These are phyloP conservation scores for Aspergillus sp. DNA, from an alignment of 2,329 filamentous ascomycete species.

Conservation along the genomic window DNA sequence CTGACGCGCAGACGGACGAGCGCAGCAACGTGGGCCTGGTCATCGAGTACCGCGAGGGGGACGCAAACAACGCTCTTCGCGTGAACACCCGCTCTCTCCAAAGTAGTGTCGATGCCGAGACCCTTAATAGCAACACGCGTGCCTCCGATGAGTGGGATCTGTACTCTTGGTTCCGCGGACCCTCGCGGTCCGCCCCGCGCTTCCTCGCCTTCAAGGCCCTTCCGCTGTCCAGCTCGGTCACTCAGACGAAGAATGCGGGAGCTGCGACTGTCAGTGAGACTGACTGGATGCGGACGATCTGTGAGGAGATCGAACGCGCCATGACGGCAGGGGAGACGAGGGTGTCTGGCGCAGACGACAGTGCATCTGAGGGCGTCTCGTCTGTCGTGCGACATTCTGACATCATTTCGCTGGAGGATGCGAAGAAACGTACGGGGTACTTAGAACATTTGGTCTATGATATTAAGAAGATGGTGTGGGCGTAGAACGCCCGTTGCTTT, in stretches of 20 bases:
- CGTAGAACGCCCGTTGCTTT: conserved; percentile 28
- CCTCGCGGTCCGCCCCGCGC: conserved; percentile 27
- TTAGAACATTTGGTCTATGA: conserved; percentile 85
- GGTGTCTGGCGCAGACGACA: conserved; percentile 25
- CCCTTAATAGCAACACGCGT: conserved; percentile 25
- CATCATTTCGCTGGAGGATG: conserved; percentile 80
- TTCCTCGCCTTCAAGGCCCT: conserved; percentile 45
- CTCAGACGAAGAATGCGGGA: conserved; percentile 13
- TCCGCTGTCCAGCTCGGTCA: conserved; percentile 32
- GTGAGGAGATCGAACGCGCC: conserved; percentile 71
- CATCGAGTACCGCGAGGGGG: conserved; percentile 70
- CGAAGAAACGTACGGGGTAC: conserved; percentile 80
- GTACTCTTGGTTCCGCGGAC: conserved; percentile 39
- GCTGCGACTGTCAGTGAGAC: conserved; percentile 41
- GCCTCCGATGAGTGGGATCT: conserved; percentile 39
- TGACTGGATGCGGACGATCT: conserved; percentile 62
- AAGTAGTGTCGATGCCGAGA: conserved; percentile 50
- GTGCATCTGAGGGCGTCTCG: background rate
- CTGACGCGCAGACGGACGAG: conserved; percentile 72
- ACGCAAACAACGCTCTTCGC: conserved; percentile 64
- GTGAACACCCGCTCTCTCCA: conserved; percentile 80
- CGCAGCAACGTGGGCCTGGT: conserved; percentile 79
- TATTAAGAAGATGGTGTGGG: conserved; percentile 92
- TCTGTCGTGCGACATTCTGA: conserved; percentile 57
- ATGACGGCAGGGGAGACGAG: conserved; percentile 50